phyloP scores from a whole-genome alignment of 495 filamentous ascomycete species.

The Aspergillus haitiensis region DNA sequence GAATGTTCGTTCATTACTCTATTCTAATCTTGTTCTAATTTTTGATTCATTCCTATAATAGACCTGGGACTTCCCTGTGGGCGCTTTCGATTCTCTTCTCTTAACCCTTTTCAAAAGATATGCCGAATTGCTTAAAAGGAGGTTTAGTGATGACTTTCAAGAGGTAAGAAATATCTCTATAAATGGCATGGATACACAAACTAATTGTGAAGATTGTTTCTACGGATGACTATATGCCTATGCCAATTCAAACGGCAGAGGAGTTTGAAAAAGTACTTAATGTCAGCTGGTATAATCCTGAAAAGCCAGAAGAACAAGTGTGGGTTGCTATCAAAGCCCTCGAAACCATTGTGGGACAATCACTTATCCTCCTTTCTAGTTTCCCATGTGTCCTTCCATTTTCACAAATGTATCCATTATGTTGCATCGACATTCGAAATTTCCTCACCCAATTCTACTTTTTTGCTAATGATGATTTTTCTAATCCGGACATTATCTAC shows the following conservation, averaged over 20 bases:
- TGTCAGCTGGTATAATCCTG: conserved; percentile 89
- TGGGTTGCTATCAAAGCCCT: conserved; percentile 42
- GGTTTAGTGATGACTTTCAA: conserved; percentile 91
- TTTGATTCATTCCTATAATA: conserved; percentile 33
- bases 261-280: conserved; percentile 94
- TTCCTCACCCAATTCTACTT: conserved; percentile 96
- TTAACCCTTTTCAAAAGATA: conserved; percentile 90
- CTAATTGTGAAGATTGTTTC: conserved; percentile 69
- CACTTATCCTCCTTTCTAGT: conserved; percentile 42
- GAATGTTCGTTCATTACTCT: conserved; percentile 59
- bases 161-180: conserved; percentile 54
- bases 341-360: background rate
- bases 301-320: conserved; percentile 74
- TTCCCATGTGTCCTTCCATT: conserved; percentile 94
- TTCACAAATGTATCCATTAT: conserved; percentile 97
- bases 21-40: background rate
- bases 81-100: conserved; percentile 75
- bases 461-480: conserved; percentile 92
- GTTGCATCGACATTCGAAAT: conserved; percentile 96
- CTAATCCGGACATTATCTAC: conserved; percentile 81
- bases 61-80: conserved; percentile 88
- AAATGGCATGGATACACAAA: background rate
- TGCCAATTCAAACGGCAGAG: conserved; percentile 85
- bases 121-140: conserved; percentile 81
- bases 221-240: conserved; percentile 99